These are phyloP conservation scores for Phytophthora constricta DNA, from an alignment of 352 stramenopile species.

Conservation along the genomic window DNA sequence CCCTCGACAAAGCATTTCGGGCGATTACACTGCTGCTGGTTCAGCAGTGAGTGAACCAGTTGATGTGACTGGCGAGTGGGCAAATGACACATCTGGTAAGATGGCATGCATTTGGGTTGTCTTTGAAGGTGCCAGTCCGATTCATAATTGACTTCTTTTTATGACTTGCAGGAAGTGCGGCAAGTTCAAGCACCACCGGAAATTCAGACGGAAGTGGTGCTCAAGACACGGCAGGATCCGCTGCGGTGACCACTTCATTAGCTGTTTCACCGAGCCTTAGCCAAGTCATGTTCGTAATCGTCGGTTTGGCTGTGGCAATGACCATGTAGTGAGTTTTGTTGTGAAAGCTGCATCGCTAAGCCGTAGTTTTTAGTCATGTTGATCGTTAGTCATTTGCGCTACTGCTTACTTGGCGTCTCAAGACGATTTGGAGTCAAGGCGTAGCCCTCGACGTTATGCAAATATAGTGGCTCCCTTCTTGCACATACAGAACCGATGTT, in stretches of 20 bases:
- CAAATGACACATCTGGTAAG: slow-evolving; percentile 34
- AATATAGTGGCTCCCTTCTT: too few relatives aligned
- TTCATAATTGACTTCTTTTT: slow-evolving; percentile 7
- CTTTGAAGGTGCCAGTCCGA: too few relatives aligned
- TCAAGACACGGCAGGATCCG: slow-evolving; percentile 4
- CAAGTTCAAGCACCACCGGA: neutral
- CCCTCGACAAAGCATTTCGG: slow-evolving; percentile 37
- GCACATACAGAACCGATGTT: too few relatives aligned
- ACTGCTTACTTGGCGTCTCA: too few relatives aligned
- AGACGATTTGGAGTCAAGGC: too few relatives aligned
- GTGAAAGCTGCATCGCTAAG: too few relatives aligned
- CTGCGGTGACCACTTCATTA: slow-evolving; percentile 18
- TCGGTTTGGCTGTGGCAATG: slow-evolving; percentile 7
- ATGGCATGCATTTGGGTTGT: neutral
- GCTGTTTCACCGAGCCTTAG: slow-evolving; percentile 2
- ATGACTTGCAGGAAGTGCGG: slow-evolving; percentile 2
- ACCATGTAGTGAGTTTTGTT: slow-evolving; percentile 1
- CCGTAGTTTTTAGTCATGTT: too few relatives aligned
- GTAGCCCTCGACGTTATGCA: too few relatives aligned
- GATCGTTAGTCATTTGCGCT: too few relatives aligned
- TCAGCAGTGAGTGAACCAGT: slow-evolving; percentile 49
- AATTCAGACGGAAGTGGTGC: slow-evolving; percentile 6
- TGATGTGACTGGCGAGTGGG: slow-evolving; percentile 39
- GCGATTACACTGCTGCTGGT: slow-evolving; percentile 35
- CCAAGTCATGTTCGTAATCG: neutral